These are phyloP conservation scores for Pyrus bretschneideri DNA, from an alignment of 306 rosid species.

Conservation along the genomic window DNA sequence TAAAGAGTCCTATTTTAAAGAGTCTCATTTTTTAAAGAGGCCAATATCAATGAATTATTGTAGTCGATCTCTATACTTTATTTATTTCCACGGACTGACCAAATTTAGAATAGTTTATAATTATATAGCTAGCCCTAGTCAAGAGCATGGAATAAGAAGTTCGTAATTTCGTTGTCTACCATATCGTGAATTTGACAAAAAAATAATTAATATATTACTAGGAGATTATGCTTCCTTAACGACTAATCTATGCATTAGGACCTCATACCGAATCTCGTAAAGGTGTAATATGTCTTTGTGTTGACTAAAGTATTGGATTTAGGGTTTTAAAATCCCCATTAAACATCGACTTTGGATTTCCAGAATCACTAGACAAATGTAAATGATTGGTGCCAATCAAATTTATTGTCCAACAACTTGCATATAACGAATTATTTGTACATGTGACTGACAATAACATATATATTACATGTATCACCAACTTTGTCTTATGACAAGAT, in stretches of 20 bases:
- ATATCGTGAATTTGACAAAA: neutral
- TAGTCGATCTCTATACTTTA: neutral
- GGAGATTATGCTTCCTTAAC: constrained; percentile 4
- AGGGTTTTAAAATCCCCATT: constrained; percentile 7
- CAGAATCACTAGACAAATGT: neutral
- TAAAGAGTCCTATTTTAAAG: rapidly evolving
- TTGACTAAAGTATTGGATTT: constrained; percentile 1
- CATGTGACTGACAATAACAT: neutral
- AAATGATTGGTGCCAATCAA: neutral
- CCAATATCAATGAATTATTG: neutral
- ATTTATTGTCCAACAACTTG: neutral
- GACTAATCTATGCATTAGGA: neutral
- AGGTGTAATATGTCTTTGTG: neutral
- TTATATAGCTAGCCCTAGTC: neutral
- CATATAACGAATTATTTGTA: too few species aligned
- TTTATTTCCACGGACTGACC: neutral
- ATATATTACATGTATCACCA: neutral
- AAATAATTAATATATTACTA: neutral
- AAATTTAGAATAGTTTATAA: neutral
- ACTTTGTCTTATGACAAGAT: neutral
- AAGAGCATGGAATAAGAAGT: neutral
- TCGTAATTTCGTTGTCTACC: neutral
- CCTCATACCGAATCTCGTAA: constrained; percentile 3
- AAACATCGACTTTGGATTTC: constrained; percentile 1
- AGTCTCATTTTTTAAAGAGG: too few species aligned